Conservation (phyloP, 163 green algal genomes). For the Chlorella variabilis region DNA sequence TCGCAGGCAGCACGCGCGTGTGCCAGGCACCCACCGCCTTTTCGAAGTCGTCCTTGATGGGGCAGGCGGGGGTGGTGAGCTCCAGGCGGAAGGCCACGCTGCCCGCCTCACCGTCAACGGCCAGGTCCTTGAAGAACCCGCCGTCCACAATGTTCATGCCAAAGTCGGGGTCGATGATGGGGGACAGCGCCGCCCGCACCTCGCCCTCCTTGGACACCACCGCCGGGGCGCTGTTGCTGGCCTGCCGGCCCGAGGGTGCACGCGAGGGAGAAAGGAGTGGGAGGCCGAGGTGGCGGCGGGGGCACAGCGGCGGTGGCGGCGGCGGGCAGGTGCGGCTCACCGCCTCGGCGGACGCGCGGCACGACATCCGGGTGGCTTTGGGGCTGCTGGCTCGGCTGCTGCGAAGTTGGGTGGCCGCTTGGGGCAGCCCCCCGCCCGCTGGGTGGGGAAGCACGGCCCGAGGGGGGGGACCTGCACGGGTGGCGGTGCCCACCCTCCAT, state of each 20-base stretch:
- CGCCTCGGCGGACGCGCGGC: not conserved
- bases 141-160: slow-evolving; percentile 95
- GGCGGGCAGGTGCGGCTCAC: not conserved
- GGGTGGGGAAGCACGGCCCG: too few species aligned
- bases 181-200: slow-evolving; percentile 84
- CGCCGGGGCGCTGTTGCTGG: not conserved
- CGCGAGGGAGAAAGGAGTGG: not conserved
- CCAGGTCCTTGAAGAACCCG: slow-evolving; percentile 94
- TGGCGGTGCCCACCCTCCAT: too few species aligned
- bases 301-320: not conserved
- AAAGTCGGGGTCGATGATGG: slow-evolving; percentile 98
- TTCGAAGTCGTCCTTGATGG: slow-evolving; percentile 97
- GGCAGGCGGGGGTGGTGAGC: slow-evolving; percentile 97
- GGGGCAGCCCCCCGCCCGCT: too few species aligned
- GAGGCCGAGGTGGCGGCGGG: not conserved
- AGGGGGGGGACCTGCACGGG: too few species aligned
- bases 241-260: not conserved
- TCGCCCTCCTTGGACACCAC: slow-evolving; percentile 59
- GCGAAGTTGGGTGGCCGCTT: too few species aligned
- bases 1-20: too few species aligned
- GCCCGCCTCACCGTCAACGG: slow-evolving; percentile 44
- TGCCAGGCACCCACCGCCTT: slow-evolving; percentile 26
- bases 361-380: not conserved
- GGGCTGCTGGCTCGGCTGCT: too few species aligned
- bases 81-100: slow-evolving; percentile 81